A percentile compares a stretch with the other conserved stretches of the same genome.
Evolutionary conservation across 2,329 filamentous ascomycete species (phyloP).

Genomic region (Chaetomium olivaceum): DNA sequence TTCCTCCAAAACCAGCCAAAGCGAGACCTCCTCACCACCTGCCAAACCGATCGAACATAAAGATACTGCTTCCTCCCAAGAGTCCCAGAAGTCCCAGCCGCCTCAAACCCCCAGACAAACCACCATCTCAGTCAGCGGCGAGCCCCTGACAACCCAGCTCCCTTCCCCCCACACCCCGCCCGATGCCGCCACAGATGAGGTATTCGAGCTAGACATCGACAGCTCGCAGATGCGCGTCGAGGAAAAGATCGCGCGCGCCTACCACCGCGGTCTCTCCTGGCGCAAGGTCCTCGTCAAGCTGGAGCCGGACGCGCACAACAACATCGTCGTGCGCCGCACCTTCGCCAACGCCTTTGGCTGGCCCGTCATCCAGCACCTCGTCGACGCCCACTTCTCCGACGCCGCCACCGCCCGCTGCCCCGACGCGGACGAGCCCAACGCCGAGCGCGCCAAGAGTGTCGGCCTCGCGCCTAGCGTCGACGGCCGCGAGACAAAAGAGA

Average conservation of each 20-base stretch:
- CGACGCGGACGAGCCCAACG: slow-evolving; percentile 66
- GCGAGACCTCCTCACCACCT: slow-evolving; percentile 39
- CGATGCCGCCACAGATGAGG: neutral
- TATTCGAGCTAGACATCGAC: slow-evolving; percentile 44
- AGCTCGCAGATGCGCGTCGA: slow-evolving; percentile 81
- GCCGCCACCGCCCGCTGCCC: slow-evolving; percentile 63
- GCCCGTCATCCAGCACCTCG: slow-evolving; percentile 93
- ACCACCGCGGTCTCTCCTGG: slow-evolving; percentile 90
- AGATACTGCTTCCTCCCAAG: slow-evolving; percentile 34
- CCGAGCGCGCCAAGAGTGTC: slow-evolving; percentile 67
- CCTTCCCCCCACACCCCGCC: slow-evolving; percentile 7
- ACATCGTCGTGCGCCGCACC: slow-evolving; percentile 93
- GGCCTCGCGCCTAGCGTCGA: slow-evolving; percentile 57
- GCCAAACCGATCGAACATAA: slow-evolving; percentile 42
- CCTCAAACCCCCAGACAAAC: slow-evolving; percentile 14
- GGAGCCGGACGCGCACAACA: slow-evolving; percentile 97
- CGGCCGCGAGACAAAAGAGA: slow-evolving; percentile 63
- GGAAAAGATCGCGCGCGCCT: slow-evolving; percentile 95
- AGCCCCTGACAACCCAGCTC: slow-evolving; percentile 16
- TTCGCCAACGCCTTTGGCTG: slow-evolving; percentile 97
- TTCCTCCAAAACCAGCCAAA: slow-evolving; percentile 32
- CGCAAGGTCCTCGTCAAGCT: slow-evolving; percentile 94
- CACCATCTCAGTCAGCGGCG: neutral
- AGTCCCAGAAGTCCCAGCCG: slow-evolving; percentile 6
- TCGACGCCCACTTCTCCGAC: slow-evolving; percentile 91